Conservation (phyloP, 176 grass and related monocot species). For the Hyparrhenia diplandra region DNA sequence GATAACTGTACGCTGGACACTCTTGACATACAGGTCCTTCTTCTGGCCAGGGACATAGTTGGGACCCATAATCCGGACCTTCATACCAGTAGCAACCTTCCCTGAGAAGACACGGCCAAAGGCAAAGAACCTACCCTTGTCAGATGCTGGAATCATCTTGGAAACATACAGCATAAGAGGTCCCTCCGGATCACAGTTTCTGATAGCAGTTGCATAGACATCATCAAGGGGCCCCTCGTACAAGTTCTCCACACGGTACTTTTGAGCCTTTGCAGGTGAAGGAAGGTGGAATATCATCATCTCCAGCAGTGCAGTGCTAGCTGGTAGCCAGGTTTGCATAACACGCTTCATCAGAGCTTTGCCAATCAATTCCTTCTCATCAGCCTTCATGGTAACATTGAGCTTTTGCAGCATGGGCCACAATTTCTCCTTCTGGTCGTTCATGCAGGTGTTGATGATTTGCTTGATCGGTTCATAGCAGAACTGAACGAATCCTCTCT, state of each 20-base stretch:
- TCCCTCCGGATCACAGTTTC: conserved; percentile 67
- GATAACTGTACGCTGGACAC: conserved; percentile 73
- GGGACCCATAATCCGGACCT: conserved; percentile 75
- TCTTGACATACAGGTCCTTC: conserved; percentile 77
- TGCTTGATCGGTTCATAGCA: conserved; percentile 80
- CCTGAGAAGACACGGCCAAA: conserved; percentile 69
- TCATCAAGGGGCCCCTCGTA: conserved; percentile 77
- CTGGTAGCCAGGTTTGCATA: conserved; percentile 79
- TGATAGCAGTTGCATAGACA: conserved; percentile 63
- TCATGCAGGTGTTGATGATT: conserved; percentile 71
- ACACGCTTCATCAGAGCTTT: conserved; percentile 82
- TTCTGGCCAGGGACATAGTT: conserved; percentile 76
- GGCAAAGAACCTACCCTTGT: conserved; percentile 73
- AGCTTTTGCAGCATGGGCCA: conserved; percentile 79
- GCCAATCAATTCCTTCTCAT: conserved; percentile 66
- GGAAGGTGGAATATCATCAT: conserved; percentile 89
- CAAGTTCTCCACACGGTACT: conserved; percentile 75
- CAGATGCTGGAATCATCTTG: conserved; percentile 83
- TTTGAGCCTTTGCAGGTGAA: conserved; percentile 55
- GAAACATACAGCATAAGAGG: conserved; percentile 84
- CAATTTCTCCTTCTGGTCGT: conserved; percentile 69
- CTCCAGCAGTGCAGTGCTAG: conserved; percentile 61
- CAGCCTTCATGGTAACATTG: conserved; percentile 62
- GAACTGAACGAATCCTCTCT: conserved; percentile 77
- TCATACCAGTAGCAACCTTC: conserved; percentile 59